phyloP scores from a whole-genome alignment of 495 filamentous ascomycete species.

The Penicillium psychrofluorescens region DNA sequence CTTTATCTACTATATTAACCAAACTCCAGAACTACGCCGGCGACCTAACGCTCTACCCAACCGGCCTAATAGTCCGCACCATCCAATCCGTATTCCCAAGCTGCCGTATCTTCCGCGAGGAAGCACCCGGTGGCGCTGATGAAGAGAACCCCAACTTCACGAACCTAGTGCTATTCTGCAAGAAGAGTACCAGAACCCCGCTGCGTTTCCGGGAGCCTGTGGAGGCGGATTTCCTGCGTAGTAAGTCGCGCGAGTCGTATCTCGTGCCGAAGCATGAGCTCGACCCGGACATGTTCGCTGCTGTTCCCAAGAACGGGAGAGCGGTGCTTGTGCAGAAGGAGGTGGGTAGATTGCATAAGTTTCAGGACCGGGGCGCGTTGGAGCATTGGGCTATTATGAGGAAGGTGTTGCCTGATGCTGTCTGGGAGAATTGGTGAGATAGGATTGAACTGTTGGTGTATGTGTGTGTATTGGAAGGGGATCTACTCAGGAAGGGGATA shows the following conservation, averaged over 20 bases:
- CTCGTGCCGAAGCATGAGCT: conserved; percentile 72
- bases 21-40: conserved; percentile 84
- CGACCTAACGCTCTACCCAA: conserved; percentile 67
- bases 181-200: conserved; percentile 28
- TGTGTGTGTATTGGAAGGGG: too few species aligned
- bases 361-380: conserved; percentile 66
- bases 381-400: conserved; percentile 92
- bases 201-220: conserved; percentile 64
- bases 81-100: conserved; percentile 66
- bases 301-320: conserved; percentile 25
- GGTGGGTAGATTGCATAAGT: conserved; percentile 54
- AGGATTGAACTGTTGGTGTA: too few species aligned
- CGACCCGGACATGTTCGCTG: conserved; percentile 39
- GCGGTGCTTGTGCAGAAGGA: conserved; percentile 18
- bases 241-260: conserved; percentile 57
- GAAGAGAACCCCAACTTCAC: conserved; percentile 60
- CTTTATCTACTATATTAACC: neutral
- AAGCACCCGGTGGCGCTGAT: conserved; percentile 35
- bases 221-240: conserved; percentile 62
- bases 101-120: conserved; percentile 80
- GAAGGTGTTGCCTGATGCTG: conserved; percentile 62
- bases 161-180: conserved; percentile 74
- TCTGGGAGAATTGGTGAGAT: conserved; percentile 85
- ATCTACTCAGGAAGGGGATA: too few species aligned
- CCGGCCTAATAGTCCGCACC: conserved; percentile 64